Base-by-base conservation (phyloP, 2,329 filamentous ascomycete species). In the Botrytis squamosa region DNA sequence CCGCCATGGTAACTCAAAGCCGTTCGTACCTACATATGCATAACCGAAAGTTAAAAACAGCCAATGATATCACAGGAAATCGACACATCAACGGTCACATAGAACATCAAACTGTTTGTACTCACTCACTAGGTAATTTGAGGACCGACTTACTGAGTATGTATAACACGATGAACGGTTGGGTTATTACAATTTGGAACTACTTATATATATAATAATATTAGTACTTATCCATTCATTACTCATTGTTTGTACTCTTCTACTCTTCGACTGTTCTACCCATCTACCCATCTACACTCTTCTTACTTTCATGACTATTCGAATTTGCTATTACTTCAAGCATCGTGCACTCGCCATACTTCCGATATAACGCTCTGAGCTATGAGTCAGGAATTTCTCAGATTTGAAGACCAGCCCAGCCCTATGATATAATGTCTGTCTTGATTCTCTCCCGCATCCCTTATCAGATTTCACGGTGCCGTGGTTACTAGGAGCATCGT, bases 21-120 rank as follows among this genome's bases (percentile, higher is more conserved):
- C 33, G 49, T 38, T 38, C 64, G 64, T 67, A 67, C 64, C 64
- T 67, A 44, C 64, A 52, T 38, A n/a, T 40, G 36, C 36, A 40
- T 62, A 63, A 18, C 36, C 60, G 60, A 63, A 63, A 40, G n/a
- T 29, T 5, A 40, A n/a, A 16, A 12, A 46, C 42, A 66, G 33
- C 42, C 42, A 46, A 42, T 63, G 22, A 63, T 44, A 44, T 12
- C 29, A 6, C 40, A 46, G 12, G 14, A 44, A 33, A 22, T 46
- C n/a, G 12, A 22, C 4, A 65, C n/a, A 65, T 65, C n/a, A 65
- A 22, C n/a, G 2, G 42, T 64, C 62, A 65, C 1, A 33, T 18
- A 44, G 29, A 65, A 33, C 62, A 65, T 57, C 52, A 29, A 64
- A 42, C 25, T 29, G 38, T 40, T 44, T 46, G 40, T 44, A 22